These are phyloP conservation scores for Globisporangium takayamanum DNA, from an alignment of 352 stramenopile genomes.

Conservation along the genomic window DNA sequence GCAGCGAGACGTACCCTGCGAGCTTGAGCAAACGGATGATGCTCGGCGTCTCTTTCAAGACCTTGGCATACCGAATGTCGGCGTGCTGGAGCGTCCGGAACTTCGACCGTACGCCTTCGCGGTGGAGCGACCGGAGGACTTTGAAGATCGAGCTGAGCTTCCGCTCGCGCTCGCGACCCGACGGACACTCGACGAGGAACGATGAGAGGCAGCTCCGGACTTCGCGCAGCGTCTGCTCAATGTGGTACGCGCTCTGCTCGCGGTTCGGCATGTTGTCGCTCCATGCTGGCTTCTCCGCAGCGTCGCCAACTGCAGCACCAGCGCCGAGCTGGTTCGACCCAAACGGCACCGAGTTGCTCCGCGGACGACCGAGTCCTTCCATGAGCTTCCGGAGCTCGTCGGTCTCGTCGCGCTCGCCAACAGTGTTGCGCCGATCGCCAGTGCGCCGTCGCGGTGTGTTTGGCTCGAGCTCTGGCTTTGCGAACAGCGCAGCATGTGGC, in stretches of 20 bases:
- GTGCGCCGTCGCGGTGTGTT: slow-evolving; percentile 5
- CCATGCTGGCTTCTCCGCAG: slow-evolving; percentile 41
- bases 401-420: slow-evolving; percentile 28
- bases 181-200: slow-evolving; percentile 61
- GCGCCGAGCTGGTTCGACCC: slow-evolving; percentile 30
- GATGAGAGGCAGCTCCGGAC: slow-evolving; percentile 49
- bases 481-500: slow-evolving; percentile 13
- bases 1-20: slow-evolving; percentile 64
- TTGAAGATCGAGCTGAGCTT: slow-evolving; percentile 69
- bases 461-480: slow-evolving; percentile 28
- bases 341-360: slow-evolving; percentile 57
- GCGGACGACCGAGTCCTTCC: slow-evolving; percentile 50
- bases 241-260: slow-evolving; percentile 26
- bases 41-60: slow-evolving; percentile 61
- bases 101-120: slow-evolving; percentile 54
- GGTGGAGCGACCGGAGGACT: slow-evolving; percentile 57
- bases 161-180: slow-evolving; percentile 45
- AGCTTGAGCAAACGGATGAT: slow-evolving; percentile 75
- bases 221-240: slow-evolving; percentile 39
- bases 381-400: slow-evolving; percentile 57
- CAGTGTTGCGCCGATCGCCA: slow-evolving; percentile 6
- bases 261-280: slow-evolving; percentile 50
- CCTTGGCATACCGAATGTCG: slow-evolving; percentile 64
- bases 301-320: slow-evolving; percentile 6
- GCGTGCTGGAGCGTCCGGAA: slow-evolving; percentile 62